Percentiles rank a stretch among this genome's conserved stretches.
These are phyloP conservation scores for Xylariales sp. DNA, from an alignment of 2,329 filamentous ascomycete species.

Conservation along the genomic window DNA sequence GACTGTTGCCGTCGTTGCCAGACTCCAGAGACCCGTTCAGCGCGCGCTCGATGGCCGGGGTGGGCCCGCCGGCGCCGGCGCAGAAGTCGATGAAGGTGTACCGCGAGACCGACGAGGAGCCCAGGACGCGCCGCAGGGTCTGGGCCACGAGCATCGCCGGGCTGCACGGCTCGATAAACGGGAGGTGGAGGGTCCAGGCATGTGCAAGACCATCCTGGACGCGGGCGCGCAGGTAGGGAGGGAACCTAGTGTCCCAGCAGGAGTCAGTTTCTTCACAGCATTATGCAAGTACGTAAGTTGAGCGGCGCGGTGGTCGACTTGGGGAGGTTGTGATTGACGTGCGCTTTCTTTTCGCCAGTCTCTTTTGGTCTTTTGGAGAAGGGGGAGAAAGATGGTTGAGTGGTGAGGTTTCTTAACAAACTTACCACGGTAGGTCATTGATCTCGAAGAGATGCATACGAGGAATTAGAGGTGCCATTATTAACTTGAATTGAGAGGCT, in stretches of 20 bases:
- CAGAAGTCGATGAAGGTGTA: conserved; percentile 73
- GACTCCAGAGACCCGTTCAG: conserved; percentile 39
- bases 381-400: no score
- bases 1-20: not conserved
- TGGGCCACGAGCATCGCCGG: conserved; percentile 58
- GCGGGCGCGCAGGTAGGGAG: conserved; percentile 57
- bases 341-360: no score
- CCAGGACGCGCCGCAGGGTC: conserved; percentile 48
- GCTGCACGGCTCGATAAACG: conserved; percentile 50
- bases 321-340: no score
- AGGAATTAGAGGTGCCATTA: conserved; percentile 47
- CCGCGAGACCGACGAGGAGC: conserved; percentile 35
- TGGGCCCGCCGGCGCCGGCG: conserved; percentile 69
- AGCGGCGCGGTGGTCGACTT: no score
- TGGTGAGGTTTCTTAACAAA: no score
- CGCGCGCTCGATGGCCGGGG: conserved; percentile 56
- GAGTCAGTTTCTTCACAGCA: no score
- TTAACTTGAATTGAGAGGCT: no score
- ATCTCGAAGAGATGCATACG: conserved; percentile 65
- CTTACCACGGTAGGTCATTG: conserved; percentile 61
- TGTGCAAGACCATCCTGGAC: conserved; percentile 62
- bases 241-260: no score
- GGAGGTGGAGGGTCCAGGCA: conserved; percentile 57
- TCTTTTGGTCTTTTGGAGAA: no score
- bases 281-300: no score